phyloP scores from a whole-genome alignment of 768 basidiomycete species.

The Tricholoma furcatifolium region DNA sequence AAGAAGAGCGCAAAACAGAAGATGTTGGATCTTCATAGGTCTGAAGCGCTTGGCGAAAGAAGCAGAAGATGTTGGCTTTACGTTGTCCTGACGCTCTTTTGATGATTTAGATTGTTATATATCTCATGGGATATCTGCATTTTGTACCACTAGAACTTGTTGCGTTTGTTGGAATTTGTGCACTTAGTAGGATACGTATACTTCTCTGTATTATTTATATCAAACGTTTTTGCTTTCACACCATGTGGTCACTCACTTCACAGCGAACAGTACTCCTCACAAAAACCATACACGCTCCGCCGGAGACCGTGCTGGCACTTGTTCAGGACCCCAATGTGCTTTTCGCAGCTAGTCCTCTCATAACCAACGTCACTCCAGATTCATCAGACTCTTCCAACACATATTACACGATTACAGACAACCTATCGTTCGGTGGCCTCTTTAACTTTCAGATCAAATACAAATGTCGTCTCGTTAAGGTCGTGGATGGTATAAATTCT shows the following conservation, averaged over 20 bases:
- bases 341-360: constrained; percentile 29
- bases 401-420: constrained; percentile 30
- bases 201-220: constrained; percentile 9
- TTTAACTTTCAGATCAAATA: constrained; percentile 27
- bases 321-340: constrained; percentile 32
- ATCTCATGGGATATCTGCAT: constrained; percentile 11
- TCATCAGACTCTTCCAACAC: constrained; percentile 18
- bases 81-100: neutral
- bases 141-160: constrained; percentile 12
- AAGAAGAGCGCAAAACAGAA: constrained; percentile 18
- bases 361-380: constrained; percentile 23
- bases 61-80: constrained; percentile 3
- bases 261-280: constrained; percentile 23
- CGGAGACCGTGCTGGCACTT: constrained; percentile 22
- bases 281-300: constrained; percentile 23
- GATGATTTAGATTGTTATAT: constrained; percentile 10
- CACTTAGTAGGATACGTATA: constrained; percentile 8
- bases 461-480: constrained; percentile 16
- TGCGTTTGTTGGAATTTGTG: constrained; percentile 1
- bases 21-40: constrained; percentile 7
- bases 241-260: constrained; percentile 30
- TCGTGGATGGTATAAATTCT: constrained; percentile 23
- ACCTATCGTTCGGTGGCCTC: constrained; percentile 23
- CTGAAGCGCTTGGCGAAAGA: neutral
- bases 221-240: neutral